Evolutionary conservation across 129 eudicot genomes (phyloP).

Genomic region (Chrysanthemum makinoi): DNA sequence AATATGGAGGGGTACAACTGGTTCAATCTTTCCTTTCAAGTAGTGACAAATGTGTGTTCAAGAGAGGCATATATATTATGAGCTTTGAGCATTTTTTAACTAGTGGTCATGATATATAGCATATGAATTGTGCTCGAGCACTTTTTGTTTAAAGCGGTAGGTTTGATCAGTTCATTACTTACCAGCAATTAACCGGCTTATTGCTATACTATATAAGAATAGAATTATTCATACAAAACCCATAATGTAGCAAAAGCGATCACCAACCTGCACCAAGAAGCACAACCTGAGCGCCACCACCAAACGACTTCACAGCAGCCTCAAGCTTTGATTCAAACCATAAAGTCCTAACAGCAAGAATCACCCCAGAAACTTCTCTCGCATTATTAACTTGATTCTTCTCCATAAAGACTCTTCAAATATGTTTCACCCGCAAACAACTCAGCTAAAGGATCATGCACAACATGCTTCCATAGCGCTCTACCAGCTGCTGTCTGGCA

Average conservation of each 20-base stretch:
- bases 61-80: too few species aligned
- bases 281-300: constrained; percentile 84
- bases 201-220: too few species aligned
- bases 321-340: constrained; percentile 89
- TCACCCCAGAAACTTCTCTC: constrained; percentile 81
- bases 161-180: too few species aligned
- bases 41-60: too few species aligned
- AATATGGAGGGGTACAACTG: too few species aligned
- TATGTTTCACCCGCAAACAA: constrained; percentile 85
- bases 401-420: constrained; percentile 69
- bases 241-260: constrained; percentile 13
- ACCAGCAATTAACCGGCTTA: too few species aligned
- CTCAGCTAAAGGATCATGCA: constrained; percentile 82
- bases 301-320: constrained; percentile 67
- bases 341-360: constrained; percentile 88
- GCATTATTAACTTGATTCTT: constrained; percentile 82
- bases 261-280: constrained; percentile 98
- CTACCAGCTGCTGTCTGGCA: constrained; percentile 98
- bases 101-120: too few species aligned
- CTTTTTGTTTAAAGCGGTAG: too few species aligned
- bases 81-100: too few species aligned
- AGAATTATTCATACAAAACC: background rate
- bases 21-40: too few species aligned
- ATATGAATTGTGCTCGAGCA: too few species aligned
- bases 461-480: constrained; percentile 91